Conservation (phyloP, 192 early-diverging fungal species). For the Phycomyces nitens region DNA sequence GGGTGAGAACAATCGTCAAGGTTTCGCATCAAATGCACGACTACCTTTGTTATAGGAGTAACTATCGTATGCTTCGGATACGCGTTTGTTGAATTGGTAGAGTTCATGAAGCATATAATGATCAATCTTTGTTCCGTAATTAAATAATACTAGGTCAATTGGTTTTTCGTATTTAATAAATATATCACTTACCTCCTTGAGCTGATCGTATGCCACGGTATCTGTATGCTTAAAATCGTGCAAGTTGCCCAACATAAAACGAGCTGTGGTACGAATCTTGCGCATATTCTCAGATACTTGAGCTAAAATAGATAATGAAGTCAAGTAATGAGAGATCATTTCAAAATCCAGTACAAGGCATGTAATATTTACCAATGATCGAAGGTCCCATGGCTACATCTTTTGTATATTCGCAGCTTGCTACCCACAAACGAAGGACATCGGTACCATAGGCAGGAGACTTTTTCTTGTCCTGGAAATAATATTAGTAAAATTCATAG, state of each 20-base stretch:
- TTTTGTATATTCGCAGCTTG: slow-evolving; percentile 69
- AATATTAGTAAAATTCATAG: background rate
- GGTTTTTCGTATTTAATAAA: background rate
- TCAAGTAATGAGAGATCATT: too few species aligned
- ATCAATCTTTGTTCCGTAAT: slow-evolving; percentile 35
- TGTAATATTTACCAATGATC: slow-evolving; percentile 44
- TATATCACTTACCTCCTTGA: slow-evolving; percentile 35
- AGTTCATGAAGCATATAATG: slow-evolving; percentile 66
- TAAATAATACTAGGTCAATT: background rate
- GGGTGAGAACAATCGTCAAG: background rate
- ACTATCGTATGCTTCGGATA: slow-evolving; percentile 54
- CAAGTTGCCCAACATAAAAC: slow-evolving; percentile 78
- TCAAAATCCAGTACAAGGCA: too few species aligned
- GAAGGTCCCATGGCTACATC: slow-evolving; percentile 70
- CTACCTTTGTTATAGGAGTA: slow-evolving; percentile 62
- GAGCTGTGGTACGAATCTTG: slow-evolving; percentile 70
- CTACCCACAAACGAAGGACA: slow-evolving; percentile 69
- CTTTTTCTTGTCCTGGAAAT: slow-evolving; percentile 49
- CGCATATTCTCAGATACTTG: slow-evolving; percentile 64
- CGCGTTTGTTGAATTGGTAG: slow-evolving; percentile 52
- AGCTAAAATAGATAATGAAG: slow-evolving; percentile 29
- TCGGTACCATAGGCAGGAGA: slow-evolving; percentile 75
- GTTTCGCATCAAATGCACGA: background rate
- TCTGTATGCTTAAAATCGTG: slow-evolving; percentile 48
- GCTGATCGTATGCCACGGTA: slow-evolving; percentile 46